These are phyloP conservation scores for Populus pruinosa DNA, from an alignment of 345 rosid species.

Conservation along the genomic window DNA sequence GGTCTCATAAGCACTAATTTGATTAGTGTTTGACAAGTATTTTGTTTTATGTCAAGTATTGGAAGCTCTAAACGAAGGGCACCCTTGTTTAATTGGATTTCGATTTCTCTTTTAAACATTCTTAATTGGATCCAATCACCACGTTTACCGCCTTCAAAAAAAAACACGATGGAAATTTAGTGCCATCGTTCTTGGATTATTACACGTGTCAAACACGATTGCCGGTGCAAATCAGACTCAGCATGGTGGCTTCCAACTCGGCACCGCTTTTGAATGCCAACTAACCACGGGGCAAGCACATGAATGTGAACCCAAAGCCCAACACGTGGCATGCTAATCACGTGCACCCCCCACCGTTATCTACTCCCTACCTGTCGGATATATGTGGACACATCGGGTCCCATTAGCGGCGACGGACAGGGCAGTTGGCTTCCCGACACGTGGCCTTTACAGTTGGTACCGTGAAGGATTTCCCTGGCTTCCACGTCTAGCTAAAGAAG, in stretches of 20 bases:
- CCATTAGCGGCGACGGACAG: constrained; percentile 25
- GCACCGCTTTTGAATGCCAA: constrained; percentile 18
- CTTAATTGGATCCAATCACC: constrained; percentile 13
- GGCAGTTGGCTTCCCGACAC: constrained; percentile 1
- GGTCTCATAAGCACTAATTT: neutral
- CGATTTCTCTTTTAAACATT: neutral
- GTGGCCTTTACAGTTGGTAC: constrained; percentile 6
- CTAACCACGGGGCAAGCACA: constrained; percentile 21
- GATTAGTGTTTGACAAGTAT: neutral
- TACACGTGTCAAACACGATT: constrained; percentile 11
- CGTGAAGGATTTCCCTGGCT: neutral
- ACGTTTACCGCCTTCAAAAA: constrained; percentile 23
- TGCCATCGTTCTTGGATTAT: neutral
- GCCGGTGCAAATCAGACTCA: neutral
- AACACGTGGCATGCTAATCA: constrained; percentile 13
- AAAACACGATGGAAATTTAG: no score
- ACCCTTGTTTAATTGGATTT: neutral
- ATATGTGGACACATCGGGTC: constrained; percentile 2
- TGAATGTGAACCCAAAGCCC: neutral
- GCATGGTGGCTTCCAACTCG: constrained; percentile 25
- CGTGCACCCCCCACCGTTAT: constrained; percentile 12
- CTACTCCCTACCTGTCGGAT: constrained; percentile 17
- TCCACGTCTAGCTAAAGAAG: neutral
- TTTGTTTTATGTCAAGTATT: neutral
- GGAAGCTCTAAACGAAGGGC: neutral